Percentiles rank a stretch among this genome's conserved stretches.
These are phyloP conservation scores for Helicocarpus griseus DNA, from an alignment of 2,329 filamentous ascomycete species.

Conservation along the genomic window DNA sequence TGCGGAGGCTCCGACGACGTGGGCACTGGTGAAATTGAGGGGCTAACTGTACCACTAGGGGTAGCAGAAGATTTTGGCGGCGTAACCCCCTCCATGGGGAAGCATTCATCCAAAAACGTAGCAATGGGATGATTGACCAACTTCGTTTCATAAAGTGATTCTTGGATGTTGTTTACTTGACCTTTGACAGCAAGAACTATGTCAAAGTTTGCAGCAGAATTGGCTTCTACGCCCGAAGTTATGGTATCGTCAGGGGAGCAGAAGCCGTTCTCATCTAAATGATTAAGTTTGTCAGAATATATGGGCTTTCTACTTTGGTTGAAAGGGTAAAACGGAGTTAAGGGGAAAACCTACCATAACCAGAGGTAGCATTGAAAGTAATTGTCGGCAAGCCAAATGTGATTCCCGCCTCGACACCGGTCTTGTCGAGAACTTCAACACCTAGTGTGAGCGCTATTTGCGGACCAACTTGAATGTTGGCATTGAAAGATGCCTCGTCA, in stretches of 20 bases:
- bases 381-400: conserved; percentile 8
- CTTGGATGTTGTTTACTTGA: neutral
- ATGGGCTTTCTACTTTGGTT: neutral
- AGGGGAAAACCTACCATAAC: conserved; percentile 9
- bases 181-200: conserved; percentile 2
- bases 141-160: conserved; percentile 2
- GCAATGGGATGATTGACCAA: conserved; percentile 6
- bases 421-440: conserved; percentile 15
- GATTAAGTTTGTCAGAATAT: neutral
- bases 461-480: conserved; percentile 16
- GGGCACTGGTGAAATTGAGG: too few relatives aligned
- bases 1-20: too few relatives aligned
- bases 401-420: conserved; percentile 8
- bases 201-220: conserved; percentile 8
- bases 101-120: conserved; percentile 6
- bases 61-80: neutral
- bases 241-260: conserved; percentile 7
- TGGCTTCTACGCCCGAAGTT: conserved; percentile 10
- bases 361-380: conserved; percentile 9
- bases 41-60: neutral
- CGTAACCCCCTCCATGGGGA: neutral
- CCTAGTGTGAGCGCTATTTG: conserved; percentile 18
- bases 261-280: conserved; percentile 11
- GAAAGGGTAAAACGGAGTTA: neutral
- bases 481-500: conserved; percentile 14